Evolutionary conservation across 2,329 filamentous ascomycete species (phyloP).

Genomic region (Scedosporium boydii): DNA sequence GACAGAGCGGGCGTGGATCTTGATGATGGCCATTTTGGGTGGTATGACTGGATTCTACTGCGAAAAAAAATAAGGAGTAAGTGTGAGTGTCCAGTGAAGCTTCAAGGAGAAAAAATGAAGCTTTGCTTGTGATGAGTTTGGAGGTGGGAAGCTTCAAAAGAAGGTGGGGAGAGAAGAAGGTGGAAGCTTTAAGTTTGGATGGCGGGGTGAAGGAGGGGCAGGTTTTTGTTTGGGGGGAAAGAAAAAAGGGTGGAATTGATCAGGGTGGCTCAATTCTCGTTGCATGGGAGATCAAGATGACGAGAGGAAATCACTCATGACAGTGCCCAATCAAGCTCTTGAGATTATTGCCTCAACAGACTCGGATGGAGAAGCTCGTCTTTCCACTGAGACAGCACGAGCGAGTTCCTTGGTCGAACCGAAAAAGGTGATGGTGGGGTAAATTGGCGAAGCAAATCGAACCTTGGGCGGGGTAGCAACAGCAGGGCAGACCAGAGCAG

Average conservation of each 20-base stretch:
- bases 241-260: neutral
- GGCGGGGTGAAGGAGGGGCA: neutral
- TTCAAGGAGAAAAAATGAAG: neutral
- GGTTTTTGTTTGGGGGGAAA: neutral
- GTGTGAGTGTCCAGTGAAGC: conserved; percentile 2
- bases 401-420: neutral
- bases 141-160: neutral
- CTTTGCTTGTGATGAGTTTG: neutral
- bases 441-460: neutral
- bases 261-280: conserved; percentile 7
- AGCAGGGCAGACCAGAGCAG: neutral
- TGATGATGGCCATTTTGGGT: conserved; percentile 75
- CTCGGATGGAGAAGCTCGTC: conserved; percentile 1
- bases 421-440: conserved; percentile 2
- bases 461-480: conserved; percentile 2
- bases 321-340: conserved; percentile 3
- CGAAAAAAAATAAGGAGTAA: conserved; percentile 3
- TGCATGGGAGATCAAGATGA: neutral
- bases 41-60: neutral
- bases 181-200: neutral
- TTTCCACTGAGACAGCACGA: neutral
- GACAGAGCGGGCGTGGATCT: conserved; percentile 87
- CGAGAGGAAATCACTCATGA: conserved; percentile 4
- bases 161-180: conserved; percentile 1
- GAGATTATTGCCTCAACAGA: conserved; percentile 16